Evolutionary conservation across 2,329 filamentous ascomycete genomes (phyloP), one percentile per base, ranked within the genome.

Genomic region (Cordyceps tenuipes): DNA sequence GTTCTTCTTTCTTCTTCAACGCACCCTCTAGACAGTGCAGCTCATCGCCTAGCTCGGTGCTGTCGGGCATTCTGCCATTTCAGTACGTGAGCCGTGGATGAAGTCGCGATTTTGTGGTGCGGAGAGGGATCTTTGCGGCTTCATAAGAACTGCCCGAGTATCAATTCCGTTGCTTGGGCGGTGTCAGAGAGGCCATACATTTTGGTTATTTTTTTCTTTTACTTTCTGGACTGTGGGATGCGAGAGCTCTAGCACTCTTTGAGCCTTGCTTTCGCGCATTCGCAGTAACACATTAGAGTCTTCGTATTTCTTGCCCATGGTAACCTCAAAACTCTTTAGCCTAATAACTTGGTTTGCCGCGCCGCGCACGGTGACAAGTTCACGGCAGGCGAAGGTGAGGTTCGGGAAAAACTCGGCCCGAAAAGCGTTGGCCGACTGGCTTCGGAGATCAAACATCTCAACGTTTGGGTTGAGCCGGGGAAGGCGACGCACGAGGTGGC

Each of bases 11-110:
- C 29, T 34, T 73, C 73, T 72, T 68, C 78, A 84, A 88, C 86
- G 87, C 88, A 82, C 81, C 87, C 86, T 82, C 79, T 78, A 92
- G 90, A 93, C 89, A 93, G 89, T 92, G 84, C 89, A 88, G 83
- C 81, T 81, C 86, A 86, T 85, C 80, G 82, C 78, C 74, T 75
- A 77, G 73, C 73, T 76, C 78, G 79, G 78, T 73, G 78, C 74
- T 73, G 78, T 76, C 74, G 78, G 80, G 77, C 88, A 81, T 92
- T 89, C 84, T 91, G 88, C 80, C 77, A 77, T 79, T 69, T 65
- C 71, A 77, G 75, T 75, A 69, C 72, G 79, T 47, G 77, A 69
- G 76, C 76, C 75, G 74, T 89, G 87, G 85, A 81, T 86, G 82
- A 75, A 75, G 68, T 73, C 76, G 81, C 82, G 81, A 81, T 86